These are phyloP conservation scores for Laguncularia racemosa DNA, from an alignment of 345 rosid genomes.

Conservation along the genomic window DNA sequence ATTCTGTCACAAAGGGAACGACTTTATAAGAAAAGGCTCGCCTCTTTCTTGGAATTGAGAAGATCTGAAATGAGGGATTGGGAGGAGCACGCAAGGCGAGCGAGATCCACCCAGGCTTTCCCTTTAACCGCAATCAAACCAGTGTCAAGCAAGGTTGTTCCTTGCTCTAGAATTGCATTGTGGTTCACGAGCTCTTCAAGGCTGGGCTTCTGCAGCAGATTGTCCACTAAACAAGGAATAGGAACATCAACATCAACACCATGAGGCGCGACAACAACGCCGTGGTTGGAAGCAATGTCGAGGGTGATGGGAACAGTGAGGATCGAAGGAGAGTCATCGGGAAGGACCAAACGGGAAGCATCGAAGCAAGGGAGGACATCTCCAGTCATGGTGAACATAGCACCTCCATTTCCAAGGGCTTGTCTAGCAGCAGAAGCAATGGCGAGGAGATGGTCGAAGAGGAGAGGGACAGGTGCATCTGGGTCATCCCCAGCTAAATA, in stretches of 20 bases:
- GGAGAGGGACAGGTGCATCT: constrained; percentile 90
- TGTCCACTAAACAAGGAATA: constrained; percentile 51
- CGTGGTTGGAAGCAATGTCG: constrained; percentile 92
- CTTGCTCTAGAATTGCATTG: constrained; percentile 79
- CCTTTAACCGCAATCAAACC: constrained; percentile 92
- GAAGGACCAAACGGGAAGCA: constrained; percentile 67
- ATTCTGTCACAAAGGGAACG: background rate
- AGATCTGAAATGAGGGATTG: constrained; percentile 69
- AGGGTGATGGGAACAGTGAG: constrained; percentile 93
- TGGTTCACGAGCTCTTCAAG: constrained; percentile 59
- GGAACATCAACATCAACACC: constrained; percentile 24
- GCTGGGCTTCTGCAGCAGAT: constrained; percentile 87
- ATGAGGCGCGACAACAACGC: constrained; percentile 80
- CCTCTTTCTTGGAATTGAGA: constrained; percentile 65
- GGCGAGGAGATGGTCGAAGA: constrained; percentile 96
- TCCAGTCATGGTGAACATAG: constrained; percentile 90
- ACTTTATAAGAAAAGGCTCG: constrained; percentile 10
- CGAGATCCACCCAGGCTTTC: constrained; percentile 84
- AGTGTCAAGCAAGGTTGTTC: constrained; percentile 87
- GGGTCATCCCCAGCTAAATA: constrained; percentile 91
- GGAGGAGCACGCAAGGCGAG: constrained; percentile 64
- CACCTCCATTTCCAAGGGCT: constrained; percentile 76
- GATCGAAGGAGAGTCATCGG: constrained; percentile 73
- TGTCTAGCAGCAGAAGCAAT: constrained; percentile 88
- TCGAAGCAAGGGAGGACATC: constrained; percentile 99